A percentile compares a stretch with the other conserved stretches of the same genome.
phyloP scores from a whole-genome alignment of 2,329 filamentous ascomycete genomes.

The Didymella glomerata region DNA sequence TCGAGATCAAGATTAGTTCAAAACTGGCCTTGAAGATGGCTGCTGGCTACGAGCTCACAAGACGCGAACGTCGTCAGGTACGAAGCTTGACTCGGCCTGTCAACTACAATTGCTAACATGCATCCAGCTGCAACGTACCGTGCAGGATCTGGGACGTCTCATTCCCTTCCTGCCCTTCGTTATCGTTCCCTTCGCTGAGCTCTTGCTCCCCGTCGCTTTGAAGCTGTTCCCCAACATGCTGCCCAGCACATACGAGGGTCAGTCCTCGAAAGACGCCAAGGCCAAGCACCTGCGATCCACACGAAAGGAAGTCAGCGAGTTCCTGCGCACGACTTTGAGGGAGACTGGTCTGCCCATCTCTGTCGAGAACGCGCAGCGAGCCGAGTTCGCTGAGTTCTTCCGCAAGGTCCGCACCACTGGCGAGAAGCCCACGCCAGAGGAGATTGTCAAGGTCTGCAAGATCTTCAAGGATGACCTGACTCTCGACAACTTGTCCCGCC shows the following conservation, averaged over 20 bases:
- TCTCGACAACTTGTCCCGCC: constrained; percentile 93
- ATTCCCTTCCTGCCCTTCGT: constrained; percentile 97
- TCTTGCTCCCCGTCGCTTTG: constrained; percentile 88
- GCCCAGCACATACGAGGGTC: constrained; percentile 94
- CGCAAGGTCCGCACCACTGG: constrained; percentile 86
- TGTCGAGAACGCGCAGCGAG: constrained; percentile 82
- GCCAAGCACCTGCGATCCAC: constrained; percentile 81
- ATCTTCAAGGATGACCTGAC: constrained; percentile 98
- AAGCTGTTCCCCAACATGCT: constrained; percentile 97
- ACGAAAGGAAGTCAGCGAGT: constrained; percentile 90
- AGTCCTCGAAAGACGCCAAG: constrained; percentile 90
- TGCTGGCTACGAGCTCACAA: constrained; percentile 93
- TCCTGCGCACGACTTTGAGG: constrained; percentile 85
- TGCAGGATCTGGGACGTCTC: constrained; percentile 89
- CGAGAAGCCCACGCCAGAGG: constrained; percentile 84
- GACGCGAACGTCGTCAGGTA: constrained; percentile 88
- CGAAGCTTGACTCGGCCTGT: neutral
- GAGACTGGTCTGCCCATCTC: constrained; percentile 94
- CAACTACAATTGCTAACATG: constrained; percentile 20
- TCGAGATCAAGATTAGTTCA: constrained; percentile 92
- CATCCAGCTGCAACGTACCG: constrained; percentile 79
- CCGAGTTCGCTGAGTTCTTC: constrained; percentile 97
- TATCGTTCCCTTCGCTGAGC: constrained; percentile 94
- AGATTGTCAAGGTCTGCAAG: constrained; percentile 99
- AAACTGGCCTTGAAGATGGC: constrained; percentile 96